Evolutionary conservation across 305 asterid species (phyloP).

Genomic region (Fraxinus angustifolia): DNA sequence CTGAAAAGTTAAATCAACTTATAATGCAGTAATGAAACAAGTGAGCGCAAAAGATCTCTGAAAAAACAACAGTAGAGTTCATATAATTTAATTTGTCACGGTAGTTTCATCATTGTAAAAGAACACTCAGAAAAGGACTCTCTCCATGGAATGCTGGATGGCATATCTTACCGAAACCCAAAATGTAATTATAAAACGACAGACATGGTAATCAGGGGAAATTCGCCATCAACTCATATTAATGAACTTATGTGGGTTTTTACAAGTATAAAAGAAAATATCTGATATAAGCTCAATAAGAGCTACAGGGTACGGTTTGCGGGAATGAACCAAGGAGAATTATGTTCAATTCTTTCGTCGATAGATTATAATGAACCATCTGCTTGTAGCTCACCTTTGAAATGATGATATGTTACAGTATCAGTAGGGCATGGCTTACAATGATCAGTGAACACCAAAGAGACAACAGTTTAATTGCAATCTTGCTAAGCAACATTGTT

Average conservation of each 20-base stretch:
- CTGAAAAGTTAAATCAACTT: slow-evolving; percentile 36
- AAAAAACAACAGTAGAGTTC: not conserved
- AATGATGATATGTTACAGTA: not conserved
- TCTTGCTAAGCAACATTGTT: not conserved
- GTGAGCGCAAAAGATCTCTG: not conserved
- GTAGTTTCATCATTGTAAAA: slow-evolving; percentile 3
- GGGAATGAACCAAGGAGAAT: slow-evolving; percentile 1
- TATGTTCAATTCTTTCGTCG: not conserved
- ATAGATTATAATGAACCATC: slow-evolving; percentile 3
- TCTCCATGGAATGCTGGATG: not conserved
- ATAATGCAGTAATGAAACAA: slow-evolving; percentile 17
- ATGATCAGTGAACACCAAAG: not conserved
- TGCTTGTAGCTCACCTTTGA: not conserved
- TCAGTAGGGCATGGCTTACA: not conserved
- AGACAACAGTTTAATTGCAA: not conserved
- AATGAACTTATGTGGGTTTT: not conserved
- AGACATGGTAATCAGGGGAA: not conserved
- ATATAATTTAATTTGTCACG: not conserved
- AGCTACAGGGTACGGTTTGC: not conserved
- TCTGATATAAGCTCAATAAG: not conserved
- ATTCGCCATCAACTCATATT: not conserved
- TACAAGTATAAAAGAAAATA: not conserved
- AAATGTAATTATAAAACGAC: not conserved
- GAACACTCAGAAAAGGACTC: slow-evolving; percentile 13
- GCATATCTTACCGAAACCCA: not conserved